These are phyloP conservation scores for Hypoxylon crocopeplum DNA, from an alignment of 495 filamentous ascomycete genomes.

Conservation along the genomic window DNA sequence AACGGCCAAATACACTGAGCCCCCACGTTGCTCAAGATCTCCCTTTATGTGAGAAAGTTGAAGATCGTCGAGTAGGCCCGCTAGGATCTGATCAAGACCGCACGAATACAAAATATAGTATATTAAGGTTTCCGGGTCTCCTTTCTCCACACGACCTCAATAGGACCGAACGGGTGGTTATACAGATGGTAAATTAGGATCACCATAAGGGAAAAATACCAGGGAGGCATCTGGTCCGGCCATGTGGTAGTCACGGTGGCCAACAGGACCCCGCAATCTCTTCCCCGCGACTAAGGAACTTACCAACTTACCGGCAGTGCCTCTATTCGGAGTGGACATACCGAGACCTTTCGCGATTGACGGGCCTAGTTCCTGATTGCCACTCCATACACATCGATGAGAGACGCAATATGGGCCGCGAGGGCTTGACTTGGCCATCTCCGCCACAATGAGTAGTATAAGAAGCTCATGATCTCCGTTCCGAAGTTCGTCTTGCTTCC, in stretches of 20 bases:
- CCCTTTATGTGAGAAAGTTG: conserved; percentile 1
- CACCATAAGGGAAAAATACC: conserved; percentile 42
- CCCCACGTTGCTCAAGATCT: conserved; percentile 17
- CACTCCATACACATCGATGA: conserved; percentile 9
- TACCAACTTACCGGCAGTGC: conserved; percentile 43
- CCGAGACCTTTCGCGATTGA: conserved; percentile 48
- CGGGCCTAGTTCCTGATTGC: conserved; percentile 61
- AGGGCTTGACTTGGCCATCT: conserved; percentile 8
- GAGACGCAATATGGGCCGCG: conserved; percentile 3
- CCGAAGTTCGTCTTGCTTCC: conserved; percentile 14
- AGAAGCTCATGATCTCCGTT: conserved; percentile 25
- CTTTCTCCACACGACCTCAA: conserved; percentile 29
- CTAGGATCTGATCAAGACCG: conserved; percentile 18
- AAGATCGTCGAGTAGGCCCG: conserved; percentile 5
- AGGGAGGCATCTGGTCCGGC: conserved; percentile 38
- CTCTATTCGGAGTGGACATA: conserved; percentile 51
- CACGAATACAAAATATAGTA: conserved; percentile 26
- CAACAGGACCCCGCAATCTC: conserved; percentile 48
- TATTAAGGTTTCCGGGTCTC: conserved; percentile 26
- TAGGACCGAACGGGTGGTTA: conserved; percentile 40
- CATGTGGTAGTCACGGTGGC: conserved; percentile 44
- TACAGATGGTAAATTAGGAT: conserved; percentile 47
- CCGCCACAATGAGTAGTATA: conserved; percentile 29
- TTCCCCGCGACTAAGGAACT: conserved; percentile 42
- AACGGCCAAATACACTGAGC: not conserved